These are phyloP conservation scores for Kodamaea lidongshanica DNA, from an alignment of 805 yeast species.

Conservation along the genomic window DNA sequence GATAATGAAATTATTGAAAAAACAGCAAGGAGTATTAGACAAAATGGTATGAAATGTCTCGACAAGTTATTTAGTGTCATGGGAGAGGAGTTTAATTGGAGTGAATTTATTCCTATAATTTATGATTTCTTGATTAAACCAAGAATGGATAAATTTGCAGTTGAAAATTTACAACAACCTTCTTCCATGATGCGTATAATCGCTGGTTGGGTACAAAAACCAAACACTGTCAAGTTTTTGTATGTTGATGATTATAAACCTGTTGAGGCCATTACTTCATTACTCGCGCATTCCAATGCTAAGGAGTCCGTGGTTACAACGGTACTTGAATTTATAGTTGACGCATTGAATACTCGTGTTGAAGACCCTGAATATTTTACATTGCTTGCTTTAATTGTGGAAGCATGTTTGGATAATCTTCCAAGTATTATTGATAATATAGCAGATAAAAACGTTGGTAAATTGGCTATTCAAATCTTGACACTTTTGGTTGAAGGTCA, in stretches of 20 bases:
- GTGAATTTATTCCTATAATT: slow-evolving; percentile 40
- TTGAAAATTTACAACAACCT: slow-evolving; percentile 76
- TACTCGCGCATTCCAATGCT: slow-evolving; percentile 49
- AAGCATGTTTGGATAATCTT: slow-evolving; percentile 45
- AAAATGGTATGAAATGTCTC: slow-evolving; percentile 60
- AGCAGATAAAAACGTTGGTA: slow-evolving; percentile 40
- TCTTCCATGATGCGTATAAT: slow-evolving; percentile 70
- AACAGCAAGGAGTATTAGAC: slow-evolving; percentile 55
- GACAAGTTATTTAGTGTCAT: slow-evolving; percentile 48
- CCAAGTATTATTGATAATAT: slow-evolving; percentile 44
- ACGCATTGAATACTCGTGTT: slow-evolving; percentile 39
- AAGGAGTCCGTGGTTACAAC: slow-evolving; percentile 59
- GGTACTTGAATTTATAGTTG: slow-evolving; percentile 50
- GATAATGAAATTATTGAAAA: slow-evolving; percentile 24
- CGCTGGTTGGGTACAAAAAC: slow-evolving; percentile 43
- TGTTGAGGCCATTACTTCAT: slow-evolving; percentile 46
- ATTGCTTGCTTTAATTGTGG: slow-evolving; percentile 53
- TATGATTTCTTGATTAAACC: slow-evolving; percentile 54
- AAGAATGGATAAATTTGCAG: slow-evolving; percentile 60
- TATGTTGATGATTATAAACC: slow-evolving; percentile 52
- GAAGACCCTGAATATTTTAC: slow-evolving; percentile 30
- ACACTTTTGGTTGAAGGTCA: slow-evolving; percentile 50
- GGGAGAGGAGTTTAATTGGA: slow-evolving; percentile 54
- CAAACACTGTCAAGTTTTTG: slow-evolving; percentile 45
- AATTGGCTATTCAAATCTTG: slow-evolving; percentile 48